phyloP scores from a whole-genome alignment of 495 filamentous ascomycete genomes.

The Lepidopterella palustris region DNA sequence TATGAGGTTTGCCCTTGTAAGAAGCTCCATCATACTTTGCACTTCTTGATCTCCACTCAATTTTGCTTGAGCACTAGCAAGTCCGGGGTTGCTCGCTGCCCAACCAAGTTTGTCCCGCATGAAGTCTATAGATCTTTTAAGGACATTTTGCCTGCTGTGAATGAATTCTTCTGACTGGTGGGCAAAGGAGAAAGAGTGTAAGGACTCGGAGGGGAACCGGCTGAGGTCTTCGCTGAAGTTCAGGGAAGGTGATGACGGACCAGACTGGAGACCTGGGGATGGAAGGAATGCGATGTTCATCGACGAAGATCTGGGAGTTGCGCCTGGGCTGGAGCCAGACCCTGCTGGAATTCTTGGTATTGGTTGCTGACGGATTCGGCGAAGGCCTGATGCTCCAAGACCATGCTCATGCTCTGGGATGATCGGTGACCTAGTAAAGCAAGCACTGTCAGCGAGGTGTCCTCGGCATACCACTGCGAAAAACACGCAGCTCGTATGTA shows the following conservation, averaged over 20 bases:
- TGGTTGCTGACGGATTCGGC: slow-evolving; percentile 85
- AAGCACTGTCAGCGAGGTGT: neutral
- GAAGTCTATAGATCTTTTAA: slow-evolving; percentile 94
- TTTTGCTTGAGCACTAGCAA: slow-evolving; percentile 76
- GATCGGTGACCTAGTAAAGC: slow-evolving; percentile 46
- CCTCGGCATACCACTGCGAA: neutral
- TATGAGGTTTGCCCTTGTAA: slow-evolving; percentile 70
- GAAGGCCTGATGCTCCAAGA: slow-evolving; percentile 66
- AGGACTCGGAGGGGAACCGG: slow-evolving; percentile 87
- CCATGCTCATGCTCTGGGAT: slow-evolving; percentile 56
- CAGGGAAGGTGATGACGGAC: slow-evolving; percentile 57
- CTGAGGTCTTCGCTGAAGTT: slow-evolving; percentile 80
- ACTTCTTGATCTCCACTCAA: slow-evolving; percentile 76
- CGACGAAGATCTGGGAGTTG: slow-evolving; percentile 58
- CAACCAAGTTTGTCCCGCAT: slow-evolving; percentile 92
- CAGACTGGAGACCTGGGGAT: slow-evolving; percentile 48
- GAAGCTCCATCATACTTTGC: slow-evolving; percentile 83
- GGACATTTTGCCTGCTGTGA: slow-evolving; percentile 82
- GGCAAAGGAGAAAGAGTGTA: slow-evolving; percentile 98
- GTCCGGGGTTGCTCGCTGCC: slow-evolving; percentile 55
- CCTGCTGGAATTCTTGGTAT: slow-evolving; percentile 9
- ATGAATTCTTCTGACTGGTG: slow-evolving; percentile 89
- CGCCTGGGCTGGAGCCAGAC: slow-evolving; percentile 34
- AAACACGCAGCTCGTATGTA: no score
- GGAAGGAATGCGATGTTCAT: slow-evolving; percentile 48